Base-by-base conservation (phyloP, 83 land plant species). In the Diphasiastrum complanatum region DNA sequence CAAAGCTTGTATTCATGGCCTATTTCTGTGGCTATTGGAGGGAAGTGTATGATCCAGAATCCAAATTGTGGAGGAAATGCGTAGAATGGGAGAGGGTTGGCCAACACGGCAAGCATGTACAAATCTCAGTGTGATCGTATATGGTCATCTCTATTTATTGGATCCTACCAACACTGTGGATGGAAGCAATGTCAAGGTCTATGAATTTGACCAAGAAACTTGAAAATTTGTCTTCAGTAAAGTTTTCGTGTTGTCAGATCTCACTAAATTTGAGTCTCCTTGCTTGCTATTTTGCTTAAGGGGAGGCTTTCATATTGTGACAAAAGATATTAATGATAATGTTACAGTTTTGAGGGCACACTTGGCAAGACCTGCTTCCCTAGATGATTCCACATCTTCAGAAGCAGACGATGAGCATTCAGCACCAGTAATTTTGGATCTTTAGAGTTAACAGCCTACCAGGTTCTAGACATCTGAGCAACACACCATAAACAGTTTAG, bases 81-180 rank as follows among this genome's bases (percentile, higher is more conserved):
- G 14, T 16, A 96, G 99, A 16, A 93, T 93, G 99, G 99, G 99
- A 10, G 99, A 88, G 51, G 92, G 96, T 49, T 95, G 99, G 99
- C 99, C 99, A 35, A 92, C 96, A 6, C 72, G 79, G 27, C 99
- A 93, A 37, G 99, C 99, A 30, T 96, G 91, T 1, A 86, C 91
- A 1, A 93, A 93, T 49, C 55, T 93, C 29, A 89, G 92, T 64
- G 92, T 82, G 23, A 84, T 89, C 2, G 86, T 93, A 14, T 74
- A 84, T 72, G 96, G 78, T 18, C 74, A 79, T 24, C 70, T 95
- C 49, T 95, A 83, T 66, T 91, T 92, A 20, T 72, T 89, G 62
- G 99, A 95, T 68, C 96, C 87, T 20, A 86, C 96, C 5, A 79
- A 87, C 60, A 69, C 96, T 16, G 40, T 79, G 37, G 96, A 95